Percentiles rank a stretch among this genome's conserved stretches.
phyloP scores from a whole-genome alignment of 2,329 filamentous ascomycete species.

The Ustilaginoidea virens region DNA sequence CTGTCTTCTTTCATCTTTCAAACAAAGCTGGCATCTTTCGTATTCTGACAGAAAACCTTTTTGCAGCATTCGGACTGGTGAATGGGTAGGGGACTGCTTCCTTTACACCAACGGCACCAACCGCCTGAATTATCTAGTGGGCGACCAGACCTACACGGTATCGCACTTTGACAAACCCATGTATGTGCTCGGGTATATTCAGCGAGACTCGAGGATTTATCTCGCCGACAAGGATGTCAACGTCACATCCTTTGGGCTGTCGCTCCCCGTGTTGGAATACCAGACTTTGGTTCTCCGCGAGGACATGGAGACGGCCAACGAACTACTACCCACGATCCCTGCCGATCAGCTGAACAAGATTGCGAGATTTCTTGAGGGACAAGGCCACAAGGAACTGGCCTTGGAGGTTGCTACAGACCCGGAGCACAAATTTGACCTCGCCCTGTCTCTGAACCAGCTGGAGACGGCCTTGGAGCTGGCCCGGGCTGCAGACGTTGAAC shows the following conservation, averaged over 20 bases:
- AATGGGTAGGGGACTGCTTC: slow-evolving; percentile 98
- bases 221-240: slow-evolving; percentile 90
- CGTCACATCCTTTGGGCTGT: slow-evolving; percentile 80
- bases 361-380: slow-evolving; percentile 89
- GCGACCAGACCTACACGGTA: slow-evolving; percentile 94
- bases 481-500: slow-evolving; percentile 69
- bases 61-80: slow-evolving; percentile 71
- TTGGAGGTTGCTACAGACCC: slow-evolving; percentile 87
- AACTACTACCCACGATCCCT: slow-evolving; percentile 71
- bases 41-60: slow-evolving; percentile 10
- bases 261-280: slow-evolving; percentile 86
- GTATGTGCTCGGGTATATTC: slow-evolving; percentile 91
- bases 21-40: no score
- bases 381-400: slow-evolving; percentile 91
- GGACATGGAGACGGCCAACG: slow-evolving; percentile 81
- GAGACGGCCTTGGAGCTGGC: slow-evolving; percentile 77
- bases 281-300: slow-evolving; percentile 89
- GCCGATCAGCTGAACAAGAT: slow-evolving; percentile 97
- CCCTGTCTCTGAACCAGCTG: slow-evolving; percentile 67
- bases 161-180: slow-evolving; percentile 92
- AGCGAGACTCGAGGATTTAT: slow-evolving; percentile 89
- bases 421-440: slow-evolving; percentile 93
- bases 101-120: slow-evolving; percentile 97
- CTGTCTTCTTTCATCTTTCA: no score
- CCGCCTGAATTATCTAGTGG: slow-evolving; percentile 92